Percentiles rank a stretch among this genome's conserved stretches.
These are phyloP conservation scores for Paraleonurus japonicus DNA, from an alignment of 257 asterid species.

Conservation along the genomic window DNA sequence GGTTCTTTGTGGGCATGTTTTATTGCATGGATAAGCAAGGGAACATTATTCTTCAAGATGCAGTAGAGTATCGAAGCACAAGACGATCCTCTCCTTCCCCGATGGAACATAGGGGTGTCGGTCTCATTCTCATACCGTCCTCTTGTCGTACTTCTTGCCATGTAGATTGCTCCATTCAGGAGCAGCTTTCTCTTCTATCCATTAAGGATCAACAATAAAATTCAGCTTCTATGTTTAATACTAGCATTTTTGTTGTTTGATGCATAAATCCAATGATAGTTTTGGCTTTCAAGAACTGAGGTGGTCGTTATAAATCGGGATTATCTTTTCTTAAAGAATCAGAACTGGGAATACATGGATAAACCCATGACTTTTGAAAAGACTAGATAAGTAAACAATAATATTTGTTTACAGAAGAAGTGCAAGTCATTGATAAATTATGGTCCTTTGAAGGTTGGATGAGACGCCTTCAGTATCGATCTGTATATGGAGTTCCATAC, in stretches of 20 bases:
- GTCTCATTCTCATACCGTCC: conserved; percentile 82
- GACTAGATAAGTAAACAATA: not conserved
- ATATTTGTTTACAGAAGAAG: not conserved
- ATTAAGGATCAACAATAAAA: conserved; percentile 31
- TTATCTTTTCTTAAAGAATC: not conserved
- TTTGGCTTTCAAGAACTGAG: not conserved
- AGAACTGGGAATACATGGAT: not conserved
- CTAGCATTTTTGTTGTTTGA: not conserved
- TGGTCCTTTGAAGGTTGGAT: not conserved
- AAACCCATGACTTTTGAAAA: not conserved
- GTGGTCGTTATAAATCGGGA: not conserved
- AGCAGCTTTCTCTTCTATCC: conserved; percentile 60
- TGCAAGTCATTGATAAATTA: not conserved
- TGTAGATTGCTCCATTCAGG: conserved; percentile 72
- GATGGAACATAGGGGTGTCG: conserved; percentile 82
- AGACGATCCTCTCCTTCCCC: conserved; percentile 70
- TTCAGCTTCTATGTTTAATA: not conserved
- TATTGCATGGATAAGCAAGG: conserved; percentile 93
- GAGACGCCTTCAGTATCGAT: conserved; percentile 43
- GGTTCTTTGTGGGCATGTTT: conserved; percentile 76
- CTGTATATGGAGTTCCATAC: conserved; percentile 68
- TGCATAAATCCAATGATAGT: too few relatives aligned
- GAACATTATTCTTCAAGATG: conserved; percentile 89
- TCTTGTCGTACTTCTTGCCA: conserved; percentile 72
- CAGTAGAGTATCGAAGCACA: conserved; percentile 87